Conservation (phyloP, 164 flowering plant genomes). For the Chloranthus sessilifolius region DNA sequence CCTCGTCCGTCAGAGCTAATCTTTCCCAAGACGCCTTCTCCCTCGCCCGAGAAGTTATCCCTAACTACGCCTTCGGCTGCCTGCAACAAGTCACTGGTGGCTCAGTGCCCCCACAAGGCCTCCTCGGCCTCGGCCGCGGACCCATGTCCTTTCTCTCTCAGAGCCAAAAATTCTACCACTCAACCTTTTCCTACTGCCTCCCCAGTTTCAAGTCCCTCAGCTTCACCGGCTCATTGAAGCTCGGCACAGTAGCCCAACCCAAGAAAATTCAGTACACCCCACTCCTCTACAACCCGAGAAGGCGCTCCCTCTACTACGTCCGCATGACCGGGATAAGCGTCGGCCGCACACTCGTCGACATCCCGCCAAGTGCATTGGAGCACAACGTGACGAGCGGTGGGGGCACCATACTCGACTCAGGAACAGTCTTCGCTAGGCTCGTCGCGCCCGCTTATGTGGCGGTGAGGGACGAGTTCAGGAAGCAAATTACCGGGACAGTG, state of each 20-base stretch:
- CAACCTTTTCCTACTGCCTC: slow-evolving; percentile 92
- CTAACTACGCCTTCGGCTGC: slow-evolving; percentile 77
- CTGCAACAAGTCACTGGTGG: slow-evolving; percentile 47
- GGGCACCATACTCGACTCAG: slow-evolving; percentile 89
- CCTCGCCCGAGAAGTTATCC: slow-evolving; percentile 54
- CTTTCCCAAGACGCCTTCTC: slow-evolving; percentile 61
- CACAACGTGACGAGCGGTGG: slow-evolving; percentile 80
- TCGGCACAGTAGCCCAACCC: slow-evolving; percentile 80
- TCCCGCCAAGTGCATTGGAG: slow-evolving; percentile 58
- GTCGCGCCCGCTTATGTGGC: slow-evolving; percentile 58
- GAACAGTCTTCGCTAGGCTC: slow-evolving; percentile 46
- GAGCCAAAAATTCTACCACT: slow-evolving; percentile 50
- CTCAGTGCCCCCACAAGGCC: slow-evolving; percentile 75
- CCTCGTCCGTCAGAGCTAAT: slow-evolving; percentile 53
- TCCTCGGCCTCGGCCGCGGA: slow-evolving; percentile 88
- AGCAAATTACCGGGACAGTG: slow-evolving; percentile 35
- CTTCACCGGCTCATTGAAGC: slow-evolving; percentile 70
- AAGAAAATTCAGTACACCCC: slow-evolving; percentile 66
- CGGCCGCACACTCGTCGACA: slow-evolving; percentile 47
- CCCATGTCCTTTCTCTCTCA: slow-evolving; percentile 70
- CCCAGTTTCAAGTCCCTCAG: slow-evolving; percentile 67
- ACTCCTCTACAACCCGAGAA: slow-evolving; percentile 64
- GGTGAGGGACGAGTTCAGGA: slow-evolving; percentile 53
- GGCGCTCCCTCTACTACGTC: slow-evolving; percentile 81
- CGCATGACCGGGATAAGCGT: slow-evolving; percentile 57